A percentile compares a stretch with the other conserved stretches of the same genome.
phyloP scores from a whole-genome alignment of 176 grass and related monocot species.

The Triticum urartu region DNA sequence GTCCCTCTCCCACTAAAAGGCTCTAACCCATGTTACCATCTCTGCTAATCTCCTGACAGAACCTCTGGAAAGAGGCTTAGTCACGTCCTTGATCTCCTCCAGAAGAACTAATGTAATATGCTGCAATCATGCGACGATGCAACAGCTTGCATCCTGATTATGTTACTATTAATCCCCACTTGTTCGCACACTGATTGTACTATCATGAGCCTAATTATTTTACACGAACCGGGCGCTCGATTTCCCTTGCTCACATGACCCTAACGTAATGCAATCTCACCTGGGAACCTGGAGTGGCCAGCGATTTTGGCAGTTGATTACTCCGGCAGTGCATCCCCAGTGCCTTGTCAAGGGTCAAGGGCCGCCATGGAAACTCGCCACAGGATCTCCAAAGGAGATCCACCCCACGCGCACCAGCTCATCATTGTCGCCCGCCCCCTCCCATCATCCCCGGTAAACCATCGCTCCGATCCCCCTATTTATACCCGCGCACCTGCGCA shows the following conservation, averaged over 20 bases:
- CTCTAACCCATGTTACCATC: neutral
- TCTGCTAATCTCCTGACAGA: neutral
- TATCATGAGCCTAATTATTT: neutral
- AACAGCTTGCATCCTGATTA: neutral
- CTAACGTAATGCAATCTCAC: conserved; percentile 20
- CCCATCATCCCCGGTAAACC: neutral
- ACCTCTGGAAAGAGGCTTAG: neutral
- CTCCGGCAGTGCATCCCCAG: conserved; percentile 18
- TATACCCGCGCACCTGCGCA: conserved; percentile 33
- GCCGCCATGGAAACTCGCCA: neutral
- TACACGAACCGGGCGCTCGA: neutral
- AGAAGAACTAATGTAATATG: neutral
- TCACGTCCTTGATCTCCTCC: neutral
- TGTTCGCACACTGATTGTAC: neutral
- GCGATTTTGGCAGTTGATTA: conserved; percentile 13
- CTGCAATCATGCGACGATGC: conserved; percentile 12
- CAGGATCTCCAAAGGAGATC: conserved; percentile 41
- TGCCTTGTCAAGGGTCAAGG: conserved; percentile 42
- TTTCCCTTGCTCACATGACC: neutral
- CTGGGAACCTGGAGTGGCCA: conserved; percentile 42
- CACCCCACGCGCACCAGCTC: conserved; percentile 73
- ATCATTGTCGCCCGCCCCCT: conserved; percentile 72
- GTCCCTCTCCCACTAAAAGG: neutral
- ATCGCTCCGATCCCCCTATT: conserved; percentile 32
- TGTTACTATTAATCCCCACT: neutral